A percentile compares a stretch with the other conserved stretches of the same genome.
Evolutionary conservation across 345 rosid genomes (phyloP).

Genomic region (Triadica sebifera): DNA sequence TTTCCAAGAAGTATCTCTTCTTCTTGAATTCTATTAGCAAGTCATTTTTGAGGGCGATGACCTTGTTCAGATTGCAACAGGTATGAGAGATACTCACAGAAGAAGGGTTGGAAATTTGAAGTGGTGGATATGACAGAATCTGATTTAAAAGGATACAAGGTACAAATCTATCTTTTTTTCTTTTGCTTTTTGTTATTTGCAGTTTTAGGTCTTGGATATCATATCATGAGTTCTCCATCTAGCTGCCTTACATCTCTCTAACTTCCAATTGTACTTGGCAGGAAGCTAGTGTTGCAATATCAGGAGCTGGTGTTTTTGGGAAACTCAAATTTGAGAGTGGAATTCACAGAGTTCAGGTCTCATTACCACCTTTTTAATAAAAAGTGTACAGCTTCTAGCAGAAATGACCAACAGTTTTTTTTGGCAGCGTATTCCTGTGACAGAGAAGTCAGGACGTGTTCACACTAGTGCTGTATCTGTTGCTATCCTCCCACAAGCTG

Average conservation of each 20-base stretch:
- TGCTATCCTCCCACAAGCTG: constrained; percentile 98
- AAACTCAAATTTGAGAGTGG: constrained; percentile 99
- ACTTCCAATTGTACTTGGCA: constrained; percentile 30
- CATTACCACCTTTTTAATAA: neutral
- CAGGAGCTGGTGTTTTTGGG: constrained; percentile 76
- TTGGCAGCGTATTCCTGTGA: constrained; percentile 90
- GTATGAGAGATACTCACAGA: constrained; percentile 91
- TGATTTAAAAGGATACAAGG: constrained; percentile 94
- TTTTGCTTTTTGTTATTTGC: neutral
- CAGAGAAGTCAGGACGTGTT: constrained; percentile 89
- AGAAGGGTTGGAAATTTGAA: constrained; percentile 89
- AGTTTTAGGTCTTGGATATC: neutral
- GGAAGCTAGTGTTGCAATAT: constrained; percentile 96
- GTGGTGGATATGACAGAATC: constrained; percentile 74
- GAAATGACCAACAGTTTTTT: constrained; percentile 24
- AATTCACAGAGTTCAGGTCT: constrained; percentile 95
- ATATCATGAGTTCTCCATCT: constrained; percentile 7
- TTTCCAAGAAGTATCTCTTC: neutral
- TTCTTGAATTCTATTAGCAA: neutral
- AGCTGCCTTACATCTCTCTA: constrained; percentile 18
- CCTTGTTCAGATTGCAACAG: constrained; percentile 35
- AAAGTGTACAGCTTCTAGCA: constrained; percentile 4
- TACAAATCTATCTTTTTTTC: constrained; percentile 17
- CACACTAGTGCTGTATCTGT: constrained; percentile 94
- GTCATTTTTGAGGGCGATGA: constrained; percentile 2